A percentile compares a stretch with the other conserved stretches of the same genome.
Evolutionary conservation across 352 stramenopile species (phyloP).

Genomic region (Phytophthora hibernalis): DNA sequence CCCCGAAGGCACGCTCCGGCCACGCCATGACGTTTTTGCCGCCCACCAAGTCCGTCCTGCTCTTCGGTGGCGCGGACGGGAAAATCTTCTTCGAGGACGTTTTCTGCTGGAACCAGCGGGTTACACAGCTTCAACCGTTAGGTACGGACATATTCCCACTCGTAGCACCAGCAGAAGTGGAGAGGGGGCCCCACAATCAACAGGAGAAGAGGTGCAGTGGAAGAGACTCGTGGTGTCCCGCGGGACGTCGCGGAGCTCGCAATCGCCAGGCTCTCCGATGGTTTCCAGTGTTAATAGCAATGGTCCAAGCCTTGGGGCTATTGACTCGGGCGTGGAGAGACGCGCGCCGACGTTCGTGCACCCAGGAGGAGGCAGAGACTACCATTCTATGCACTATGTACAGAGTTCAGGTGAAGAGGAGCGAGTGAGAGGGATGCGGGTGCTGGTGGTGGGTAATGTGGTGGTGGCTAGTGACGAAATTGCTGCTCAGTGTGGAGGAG

Average conservation of each 20-base stretch:
- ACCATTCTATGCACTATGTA: conserved; percentile 83
- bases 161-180: conserved; percentile 6
- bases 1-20: conserved; percentile 52
- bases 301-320: conserved; percentile 12
- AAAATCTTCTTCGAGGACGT: conserved; percentile 70
- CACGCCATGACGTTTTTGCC: conserved; percentile 67
- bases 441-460: conserved; percentile 74
- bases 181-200: background rate
- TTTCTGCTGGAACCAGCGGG: conserved; percentile 53
- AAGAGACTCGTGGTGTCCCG: conserved; percentile 60
- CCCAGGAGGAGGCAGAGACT: conserved; percentile 48
- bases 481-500: conserved; percentile 13
- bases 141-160: background rate
- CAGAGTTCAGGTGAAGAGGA: conserved; percentile 45
- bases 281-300: conserved; percentile 18
- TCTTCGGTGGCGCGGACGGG: conserved; percentile 72
- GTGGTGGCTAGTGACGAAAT: conserved; percentile 45
- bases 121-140: conserved; percentile 17
- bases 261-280: conserved; percentile 26
- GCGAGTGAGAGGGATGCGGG: conserved; percentile 43
- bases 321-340: conserved; percentile 16
- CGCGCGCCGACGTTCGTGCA: conserved; percentile 23
- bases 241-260: conserved; percentile 20
- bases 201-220: conserved; percentile 42
- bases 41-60: conserved; percentile 53